phyloP scores from a whole-genome alignment of 257 asterid species.

The Lycium barbarum region DNA sequence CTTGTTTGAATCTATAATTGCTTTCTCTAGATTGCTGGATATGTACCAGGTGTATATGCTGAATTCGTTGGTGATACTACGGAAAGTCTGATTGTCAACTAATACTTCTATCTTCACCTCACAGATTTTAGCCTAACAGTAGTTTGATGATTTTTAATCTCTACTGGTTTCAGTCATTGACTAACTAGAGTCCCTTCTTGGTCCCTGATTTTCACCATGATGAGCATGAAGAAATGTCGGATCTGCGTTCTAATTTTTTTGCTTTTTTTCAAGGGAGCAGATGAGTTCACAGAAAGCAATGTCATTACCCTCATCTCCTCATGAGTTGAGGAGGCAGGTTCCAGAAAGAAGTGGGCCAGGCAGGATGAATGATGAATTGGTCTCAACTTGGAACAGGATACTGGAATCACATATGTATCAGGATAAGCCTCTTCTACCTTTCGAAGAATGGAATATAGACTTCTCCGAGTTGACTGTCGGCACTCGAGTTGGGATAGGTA shows the following conservation, averaged over 20 bases:
- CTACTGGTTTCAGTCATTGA: background rate
- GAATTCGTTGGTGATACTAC: background rate
- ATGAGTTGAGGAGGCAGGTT: conserved; percentile 69
- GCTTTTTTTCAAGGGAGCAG: conserved; percentile 43
- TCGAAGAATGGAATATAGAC: conserved; percentile 92
- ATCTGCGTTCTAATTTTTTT: conserved; percentile 42
- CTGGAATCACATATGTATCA: conserved; percentile 78
- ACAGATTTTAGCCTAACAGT: background rate
- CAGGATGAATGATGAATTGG: conserved; percentile 64
- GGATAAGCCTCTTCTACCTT: conserved; percentile 82
- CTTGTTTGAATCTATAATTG: background rate
- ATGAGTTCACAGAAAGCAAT: conserved; percentile 60
- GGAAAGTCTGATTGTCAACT: conserved; percentile 5
- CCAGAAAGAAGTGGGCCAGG: conserved; percentile 41
- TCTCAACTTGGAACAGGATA: conserved; percentile 86
- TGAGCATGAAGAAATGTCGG: conserved; percentile 41
- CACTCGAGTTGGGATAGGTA: conserved; percentile 96
- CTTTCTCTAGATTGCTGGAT: conserved; percentile 14
- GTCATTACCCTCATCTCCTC: conserved; percentile 95
- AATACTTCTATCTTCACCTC: conserved; percentile 7
- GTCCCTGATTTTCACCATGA: conserved; percentile 43
- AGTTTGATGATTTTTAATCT: background rate
- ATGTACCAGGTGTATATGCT: conserved; percentile 5
- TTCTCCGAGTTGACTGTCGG: conserved; percentile 88
- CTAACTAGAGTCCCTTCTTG: conserved; percentile 19